A percentile compares a stretch with the other conserved stretches of the same genome.
Conservation (phyloP, 2,329 filamentous ascomycete genomes). For the Huntiella abstrusa region DNA sequence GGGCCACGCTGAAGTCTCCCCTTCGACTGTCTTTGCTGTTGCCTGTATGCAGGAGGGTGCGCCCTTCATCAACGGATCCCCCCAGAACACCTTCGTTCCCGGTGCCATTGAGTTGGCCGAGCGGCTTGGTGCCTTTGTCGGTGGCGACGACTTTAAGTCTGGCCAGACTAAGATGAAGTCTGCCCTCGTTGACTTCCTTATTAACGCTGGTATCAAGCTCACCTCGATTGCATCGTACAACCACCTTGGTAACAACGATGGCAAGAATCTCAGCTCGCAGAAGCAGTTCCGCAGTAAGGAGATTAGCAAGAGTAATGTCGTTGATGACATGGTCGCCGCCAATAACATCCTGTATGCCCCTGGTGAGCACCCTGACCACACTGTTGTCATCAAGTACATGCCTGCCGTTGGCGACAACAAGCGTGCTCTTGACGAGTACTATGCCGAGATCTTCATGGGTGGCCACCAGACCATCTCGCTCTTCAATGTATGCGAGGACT, state of each 20-base stretch:
- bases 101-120: constrained; percentile 80
- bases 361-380: constrained; percentile 92
- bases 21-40: constrained; percentile 89
- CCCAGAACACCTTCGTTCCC: constrained; percentile 96
- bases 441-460: constrained; percentile 96
- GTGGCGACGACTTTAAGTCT: constrained; percentile 98
- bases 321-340: constrained; percentile 98
- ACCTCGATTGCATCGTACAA: constrained; percentile 98
- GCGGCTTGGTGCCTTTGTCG: constrained; percentile 74
- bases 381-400: constrained; percentile 99
- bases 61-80: constrained; percentile 98
- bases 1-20: constrained; percentile 80
- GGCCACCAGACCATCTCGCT: constrained; percentile 95
- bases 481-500: constrained; percentile 99
- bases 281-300: constrained; percentile 99
- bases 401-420: constrained; percentile 97
- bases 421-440: constrained; percentile 96
- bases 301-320: constrained; percentile 97
- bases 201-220: constrained; percentile 96
- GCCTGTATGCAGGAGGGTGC: constrained; percentile 76
- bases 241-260: constrained; percentile 97
- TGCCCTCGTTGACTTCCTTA: constrained; percentile 91
- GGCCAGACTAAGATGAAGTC: constrained; percentile 99
- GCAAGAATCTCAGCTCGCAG: constrained; percentile 94
- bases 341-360: constrained; percentile 79